Evolutionary conservation across 306 rosid genomes (phyloP).

Genomic region (Abrus pulchellus): DNA sequence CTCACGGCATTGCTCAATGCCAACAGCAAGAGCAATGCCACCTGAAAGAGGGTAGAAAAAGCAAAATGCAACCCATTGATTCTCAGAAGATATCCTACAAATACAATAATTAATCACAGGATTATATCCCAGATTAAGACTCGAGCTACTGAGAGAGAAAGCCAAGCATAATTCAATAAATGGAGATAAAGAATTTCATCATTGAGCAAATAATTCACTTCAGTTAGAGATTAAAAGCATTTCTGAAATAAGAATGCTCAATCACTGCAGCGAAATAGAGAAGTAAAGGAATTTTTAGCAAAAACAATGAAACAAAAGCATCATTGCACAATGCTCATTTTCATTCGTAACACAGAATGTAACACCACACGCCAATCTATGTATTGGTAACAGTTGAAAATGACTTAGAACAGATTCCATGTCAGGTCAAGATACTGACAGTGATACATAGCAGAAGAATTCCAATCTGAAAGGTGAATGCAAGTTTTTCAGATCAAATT

Average conservation of each 20-base stretch:
- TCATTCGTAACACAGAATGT: background rate
- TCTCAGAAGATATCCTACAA: conserved; percentile 50
- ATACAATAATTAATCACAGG: background rate
- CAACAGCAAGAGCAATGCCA: conserved; percentile 89
- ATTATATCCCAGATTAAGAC: conserved; percentile 15
- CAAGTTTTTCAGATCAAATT: conserved; percentile 44
- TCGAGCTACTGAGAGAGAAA: conserved; percentile 1
- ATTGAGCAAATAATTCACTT: conserved; percentile 20
- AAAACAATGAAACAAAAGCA: conserved; percentile 3
- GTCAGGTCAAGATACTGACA: background rate
- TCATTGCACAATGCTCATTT: background rate
- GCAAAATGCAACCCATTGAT: conserved; percentile 48
- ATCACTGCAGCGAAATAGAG: background rate
- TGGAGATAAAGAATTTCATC: conserved; percentile 17
- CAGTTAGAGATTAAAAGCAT: conserved; percentile 8
- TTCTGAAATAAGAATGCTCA: background rate
- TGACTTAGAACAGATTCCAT: conserved; percentile 18
- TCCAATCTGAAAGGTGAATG: conserved; percentile 32
- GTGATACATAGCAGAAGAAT: conserved; percentile 1
- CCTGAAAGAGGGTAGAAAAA: conserved; percentile 60
- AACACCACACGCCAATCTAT: background rate
- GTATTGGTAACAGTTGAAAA: conserved; percentile 1
- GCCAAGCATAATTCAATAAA: conserved; percentile 3
- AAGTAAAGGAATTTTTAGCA: conserved; percentile 14
- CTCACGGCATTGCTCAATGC: conserved; percentile 79